Conservation (phyloP, 1,284 basidiomycete genomes). For the Serendipita sp. region DNA sequence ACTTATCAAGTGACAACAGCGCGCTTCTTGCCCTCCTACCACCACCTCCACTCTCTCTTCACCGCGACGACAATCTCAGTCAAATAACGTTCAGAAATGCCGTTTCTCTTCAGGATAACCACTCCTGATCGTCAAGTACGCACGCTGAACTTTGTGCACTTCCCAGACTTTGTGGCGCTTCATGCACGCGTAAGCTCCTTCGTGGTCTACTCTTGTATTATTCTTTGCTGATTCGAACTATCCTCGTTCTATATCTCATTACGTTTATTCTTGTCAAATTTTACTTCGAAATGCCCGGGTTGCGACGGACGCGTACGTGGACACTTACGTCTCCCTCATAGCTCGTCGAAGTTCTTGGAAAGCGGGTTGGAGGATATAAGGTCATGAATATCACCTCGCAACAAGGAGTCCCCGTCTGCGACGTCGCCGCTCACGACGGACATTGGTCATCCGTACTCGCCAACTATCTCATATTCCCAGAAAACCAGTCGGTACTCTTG, state of each 20-base stretch:
- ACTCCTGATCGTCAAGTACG: conserved; percentile 1
- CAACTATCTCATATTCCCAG: background rate
- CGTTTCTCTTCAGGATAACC: background rate
- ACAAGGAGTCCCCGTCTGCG: conserved; percentile 4
- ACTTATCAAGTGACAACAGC: too few relatives aligned
- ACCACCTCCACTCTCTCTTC: background rate
- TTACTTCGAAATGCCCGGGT: background rate
- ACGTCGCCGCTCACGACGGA: conserved; percentile 2
- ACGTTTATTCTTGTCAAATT: background rate
- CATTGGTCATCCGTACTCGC: conserved; percentile 1
- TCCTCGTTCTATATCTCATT: background rate
- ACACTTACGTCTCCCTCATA: background rate
- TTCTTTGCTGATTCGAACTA: background rate
- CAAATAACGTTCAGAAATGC: background rate
- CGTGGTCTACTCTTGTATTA: background rate
- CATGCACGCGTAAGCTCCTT: conserved; percentile 5
- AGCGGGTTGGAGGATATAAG: background rate
- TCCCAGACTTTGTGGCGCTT: conserved; percentile 3
- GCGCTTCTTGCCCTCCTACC: background rate
- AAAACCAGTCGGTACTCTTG: background rate
- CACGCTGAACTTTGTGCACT: background rate
- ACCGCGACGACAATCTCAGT: background rate
- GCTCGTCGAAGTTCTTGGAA: conserved; percentile 3
- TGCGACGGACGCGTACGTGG: background rate
- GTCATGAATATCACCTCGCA: background rate